Conservation (phyloP, 2,329 filamentous ascomycete genomes). For the Colletotrichum truncatum region DNA sequence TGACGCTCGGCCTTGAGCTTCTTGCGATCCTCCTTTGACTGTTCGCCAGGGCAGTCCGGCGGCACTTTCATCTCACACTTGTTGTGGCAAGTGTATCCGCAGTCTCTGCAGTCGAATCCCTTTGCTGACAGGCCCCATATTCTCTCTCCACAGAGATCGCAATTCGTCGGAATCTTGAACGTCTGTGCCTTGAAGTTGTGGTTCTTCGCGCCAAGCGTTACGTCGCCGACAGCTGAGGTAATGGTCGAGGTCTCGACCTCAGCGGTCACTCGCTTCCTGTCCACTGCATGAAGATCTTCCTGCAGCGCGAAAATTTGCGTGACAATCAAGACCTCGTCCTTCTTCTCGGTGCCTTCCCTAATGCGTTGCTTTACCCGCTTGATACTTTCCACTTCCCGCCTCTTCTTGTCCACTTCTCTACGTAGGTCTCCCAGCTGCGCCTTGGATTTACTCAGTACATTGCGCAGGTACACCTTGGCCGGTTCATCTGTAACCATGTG, state of each 20-base stretch:
- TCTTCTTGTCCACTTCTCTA: slow-evolving; percentile 85
- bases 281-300: slow-evolving; percentile 84
- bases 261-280: slow-evolving; percentile 84
- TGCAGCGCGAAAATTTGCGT: slow-evolving; percentile 84
- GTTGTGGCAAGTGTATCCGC: slow-evolving; percentile 96
- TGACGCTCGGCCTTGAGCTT: slow-evolving; percentile 90
- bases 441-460: slow-evolving; percentile 92
- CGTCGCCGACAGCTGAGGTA: slow-evolving; percentile 88
- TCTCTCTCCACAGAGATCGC: slow-evolving; percentile 93
- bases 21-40: slow-evolving; percentile 94
- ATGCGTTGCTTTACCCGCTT: slow-evolving; percentile 80
- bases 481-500: slow-evolving; percentile 85
- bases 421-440: slow-evolving; percentile 81
- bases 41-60: slow-evolving; percentile 92
- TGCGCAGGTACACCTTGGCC: slow-evolving; percentile 90
- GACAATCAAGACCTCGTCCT: slow-evolving; percentile 88
- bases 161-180: slow-evolving; percentile 99
- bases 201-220: slow-evolving; percentile 90
- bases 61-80: slow-evolving; percentile 99
- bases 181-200: slow-evolving; percentile 99
- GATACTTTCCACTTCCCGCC: slow-evolving; percentile 82
- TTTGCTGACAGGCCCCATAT: slow-evolving; percentile 98
- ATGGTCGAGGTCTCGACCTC: slow-evolving; percentile 96
- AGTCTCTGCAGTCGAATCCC: slow-evolving; percentile 94
- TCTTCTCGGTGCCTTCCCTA: slow-evolving; percentile 84